A percentile compares a stretch with the other conserved stretches of the same genome.
phyloP scores from a whole-genome alignment of 2,329 filamentous ascomycete species.

The Ophiostoma ips region DNA sequence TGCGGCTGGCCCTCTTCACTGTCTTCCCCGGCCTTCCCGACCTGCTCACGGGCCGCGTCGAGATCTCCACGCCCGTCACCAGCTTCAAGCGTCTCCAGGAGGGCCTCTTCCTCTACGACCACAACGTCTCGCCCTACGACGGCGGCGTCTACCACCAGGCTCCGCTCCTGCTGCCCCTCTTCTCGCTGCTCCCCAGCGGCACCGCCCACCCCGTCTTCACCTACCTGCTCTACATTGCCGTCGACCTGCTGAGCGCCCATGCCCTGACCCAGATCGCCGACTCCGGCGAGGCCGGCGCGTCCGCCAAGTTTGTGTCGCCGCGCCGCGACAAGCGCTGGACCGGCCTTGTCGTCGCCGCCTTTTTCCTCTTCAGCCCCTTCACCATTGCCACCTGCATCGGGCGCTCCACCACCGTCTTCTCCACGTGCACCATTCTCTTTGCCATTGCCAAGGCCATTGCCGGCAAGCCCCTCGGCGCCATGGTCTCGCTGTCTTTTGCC shows the following conservation, averaged over 20 bases:
- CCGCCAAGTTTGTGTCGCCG: slow-evolving; percentile 63
- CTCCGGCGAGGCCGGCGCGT: slow-evolving; percentile 63
- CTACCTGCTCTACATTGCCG: slow-evolving; percentile 61
- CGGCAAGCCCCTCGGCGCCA: slow-evolving; percentile 59
- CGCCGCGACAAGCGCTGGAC: slow-evolving; percentile 63
- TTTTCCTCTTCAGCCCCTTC: slow-evolving; percentile 92
- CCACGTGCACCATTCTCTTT: slow-evolving; percentile 73
- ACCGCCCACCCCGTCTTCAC: slow-evolving; percentile 56
- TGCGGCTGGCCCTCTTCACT: slow-evolving; percentile 68
- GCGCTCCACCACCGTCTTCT: slow-evolving; percentile 77
- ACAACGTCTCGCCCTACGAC: slow-evolving; percentile 94
- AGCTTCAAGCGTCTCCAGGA: slow-evolving; percentile 99
- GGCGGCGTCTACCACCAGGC: slow-evolving; percentile 76
- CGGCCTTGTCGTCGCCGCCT: slow-evolving; percentile 61
- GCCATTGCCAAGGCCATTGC: slow-evolving; percentile 68
- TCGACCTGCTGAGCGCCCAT: slow-evolving; percentile 72
- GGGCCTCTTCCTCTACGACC: slow-evolving; percentile 87
- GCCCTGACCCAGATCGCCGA: slow-evolving; percentile 68
- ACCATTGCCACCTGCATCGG: slow-evolving; percentile 84
- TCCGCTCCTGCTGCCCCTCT: slow-evolving; percentile 78
- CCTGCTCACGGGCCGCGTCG: slow-evolving; percentile 77
- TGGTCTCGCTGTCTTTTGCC: slow-evolving; percentile 75
- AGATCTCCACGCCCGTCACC: slow-evolving; percentile 91
- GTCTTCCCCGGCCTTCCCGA: slow-evolving; percentile 73
- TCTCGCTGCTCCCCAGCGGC: slow-evolving; percentile 70